Evolutionary conservation across 345 rosid genomes (phyloP).

Genomic region (Arabis hirsuta): DNA sequence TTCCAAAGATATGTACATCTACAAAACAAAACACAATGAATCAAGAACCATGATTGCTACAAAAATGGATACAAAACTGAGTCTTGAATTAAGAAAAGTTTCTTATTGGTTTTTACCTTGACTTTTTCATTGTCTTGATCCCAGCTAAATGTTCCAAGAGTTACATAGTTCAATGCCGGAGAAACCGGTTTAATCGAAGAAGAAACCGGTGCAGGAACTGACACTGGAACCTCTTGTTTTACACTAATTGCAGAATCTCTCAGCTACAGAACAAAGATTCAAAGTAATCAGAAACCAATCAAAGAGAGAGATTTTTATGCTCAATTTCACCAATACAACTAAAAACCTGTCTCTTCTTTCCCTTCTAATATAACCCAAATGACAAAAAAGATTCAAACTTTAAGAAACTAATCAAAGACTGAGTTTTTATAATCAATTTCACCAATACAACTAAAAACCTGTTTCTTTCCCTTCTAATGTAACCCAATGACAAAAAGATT

Average conservation of each 20-base stretch:
- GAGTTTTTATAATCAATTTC: neutral
- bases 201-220: slow-evolving; percentile 50
- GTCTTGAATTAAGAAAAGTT: neutral
- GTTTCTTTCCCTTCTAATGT: neutral
- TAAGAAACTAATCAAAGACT: slow-evolving; percentile 1
- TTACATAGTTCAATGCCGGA: slow-evolving; percentile 50
- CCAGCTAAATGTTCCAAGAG: slow-evolving; percentile 89
- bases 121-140: slow-evolving; percentile 96
- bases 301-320: neutral
- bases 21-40: neutral
- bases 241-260: slow-evolving; percentile 33
- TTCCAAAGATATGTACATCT: slow-evolving; percentile 84
- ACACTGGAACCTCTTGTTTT: slow-evolving; percentile 46
- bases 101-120: slow-evolving; percentile 57
- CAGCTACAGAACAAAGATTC: slow-evolving; percentile 17
- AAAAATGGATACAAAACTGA: neutral
- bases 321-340: neutral
- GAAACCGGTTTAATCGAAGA: slow-evolving; percentile 49
- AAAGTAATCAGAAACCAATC: neutral
- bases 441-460: neutral
- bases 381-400: neutral
- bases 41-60: neutral
- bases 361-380: neutral
- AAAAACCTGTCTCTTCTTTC: neutral
- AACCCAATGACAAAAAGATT: too few relatives aligned